Evolutionary conservation across 139 green algal genomes (phyloP).

Genomic region (Coccomyxa sp.): DNA sequence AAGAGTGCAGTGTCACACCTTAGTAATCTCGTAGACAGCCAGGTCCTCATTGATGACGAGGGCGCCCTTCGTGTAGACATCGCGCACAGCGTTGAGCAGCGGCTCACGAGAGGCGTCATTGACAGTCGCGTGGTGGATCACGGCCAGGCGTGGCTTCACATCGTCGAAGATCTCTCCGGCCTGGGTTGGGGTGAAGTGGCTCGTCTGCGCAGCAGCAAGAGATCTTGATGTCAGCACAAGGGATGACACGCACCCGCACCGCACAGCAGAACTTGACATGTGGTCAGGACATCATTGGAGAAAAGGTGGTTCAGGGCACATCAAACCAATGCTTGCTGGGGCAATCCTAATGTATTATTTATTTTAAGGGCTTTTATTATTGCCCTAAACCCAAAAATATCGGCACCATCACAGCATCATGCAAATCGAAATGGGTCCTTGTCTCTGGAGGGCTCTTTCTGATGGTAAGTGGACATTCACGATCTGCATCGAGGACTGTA

Average conservation of each 20-base stretch:
- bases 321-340: too few species aligned
- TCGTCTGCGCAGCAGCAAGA: constrained; percentile 26
- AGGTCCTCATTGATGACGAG: constrained; percentile 32
- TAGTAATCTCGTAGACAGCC: constrained; percentile 21
- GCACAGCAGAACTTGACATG: neutral
- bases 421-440: too few species aligned
- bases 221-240: neutral
- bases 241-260: neutral
- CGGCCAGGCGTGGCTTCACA: constrained; percentile 19
- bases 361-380: too few species aligned
- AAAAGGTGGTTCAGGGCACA: too few species aligned
- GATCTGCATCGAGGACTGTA: neutral
- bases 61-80: constrained; percentile 11
- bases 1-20: neutral
- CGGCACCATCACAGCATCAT: too few species aligned
- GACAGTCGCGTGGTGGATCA: constrained; percentile 35
- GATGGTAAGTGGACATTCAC: neutral
- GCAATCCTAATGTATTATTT: too few species aligned
- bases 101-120: constrained; percentile 30
- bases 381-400: too few species aligned
- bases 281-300: neutral
- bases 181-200: constrained; percentile 38
- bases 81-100: constrained; percentile 24
- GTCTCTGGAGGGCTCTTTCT: neutral
- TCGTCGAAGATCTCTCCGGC: constrained; percentile 24